Percentiles rank a stretch among this genome's conserved stretches.
phyloP scores from a whole-genome alignment of 129 eudicot species.

The Chrysanthemum seticuspe region DNA sequence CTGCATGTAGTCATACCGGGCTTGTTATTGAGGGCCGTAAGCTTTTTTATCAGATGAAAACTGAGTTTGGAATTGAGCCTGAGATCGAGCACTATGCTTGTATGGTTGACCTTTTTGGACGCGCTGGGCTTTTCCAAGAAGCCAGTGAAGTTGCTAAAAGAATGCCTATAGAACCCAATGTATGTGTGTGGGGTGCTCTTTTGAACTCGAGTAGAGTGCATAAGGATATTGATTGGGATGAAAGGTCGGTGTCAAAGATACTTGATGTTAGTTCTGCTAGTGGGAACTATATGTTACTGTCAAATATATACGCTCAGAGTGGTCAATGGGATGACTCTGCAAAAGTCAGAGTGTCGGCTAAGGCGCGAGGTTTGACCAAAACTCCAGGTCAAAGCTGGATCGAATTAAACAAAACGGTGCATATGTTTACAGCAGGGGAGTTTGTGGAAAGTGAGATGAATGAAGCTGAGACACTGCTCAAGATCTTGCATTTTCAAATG shows the following conservation, averaged over 20 bases:
- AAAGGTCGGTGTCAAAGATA: slow-evolving; percentile 46
- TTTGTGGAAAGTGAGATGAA: slow-evolving; percentile 36
- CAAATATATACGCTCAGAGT: slow-evolving; percentile 60
- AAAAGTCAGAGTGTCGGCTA: slow-evolving; percentile 54
- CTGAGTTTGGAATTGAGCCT: slow-evolving; percentile 47
- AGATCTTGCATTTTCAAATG: slow-evolving; percentile 48
- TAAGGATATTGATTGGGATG: slow-evolving; percentile 44
- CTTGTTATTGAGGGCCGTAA: slow-evolving; percentile 56
- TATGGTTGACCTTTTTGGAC: slow-evolving; percentile 81
- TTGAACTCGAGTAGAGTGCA: slow-evolving; percentile 63
- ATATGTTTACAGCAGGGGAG: slow-evolving; percentile 48
- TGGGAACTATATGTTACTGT: slow-evolving; percentile 72
- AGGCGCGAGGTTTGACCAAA: slow-evolving; percentile 63
- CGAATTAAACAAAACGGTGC: slow-evolving; percentile 62
- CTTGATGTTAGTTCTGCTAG: slow-evolving; percentile 31
- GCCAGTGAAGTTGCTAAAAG: slow-evolving; percentile 48
- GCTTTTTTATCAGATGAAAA: slow-evolving; percentile 49
- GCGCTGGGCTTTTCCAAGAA: slow-evolving; percentile 67
- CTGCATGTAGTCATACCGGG: slow-evolving; percentile 77
- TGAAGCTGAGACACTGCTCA: slow-evolving; percentile 33
- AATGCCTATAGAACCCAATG: slow-evolving; percentile 78
- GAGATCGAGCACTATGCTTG: slow-evolving; percentile 68
- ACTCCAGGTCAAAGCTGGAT: slow-evolving; percentile 73
- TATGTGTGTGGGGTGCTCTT: slow-evolving; percentile 66
- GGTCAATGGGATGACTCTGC: slow-evolving; percentile 84